Evolutionary conservation across 805 yeast species (phyloP).

Genomic region (Kurtzmaniella cleridarum): DNA sequence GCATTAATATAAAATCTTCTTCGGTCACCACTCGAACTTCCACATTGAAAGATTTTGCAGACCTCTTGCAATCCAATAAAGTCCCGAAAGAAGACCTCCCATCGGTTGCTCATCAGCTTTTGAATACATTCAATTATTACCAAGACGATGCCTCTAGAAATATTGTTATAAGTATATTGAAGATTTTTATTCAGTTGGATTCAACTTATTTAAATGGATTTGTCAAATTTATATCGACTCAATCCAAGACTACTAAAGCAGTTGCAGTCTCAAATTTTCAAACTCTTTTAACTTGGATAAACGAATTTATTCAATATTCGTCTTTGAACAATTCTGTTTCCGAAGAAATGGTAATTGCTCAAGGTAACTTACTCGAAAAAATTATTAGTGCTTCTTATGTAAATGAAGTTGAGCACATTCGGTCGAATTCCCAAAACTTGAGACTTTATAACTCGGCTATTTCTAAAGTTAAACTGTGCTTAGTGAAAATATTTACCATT

Average conservation of each 20-base stretch:
- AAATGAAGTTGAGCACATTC: slow-evolving; percentile 17
- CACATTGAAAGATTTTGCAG: slow-evolving; percentile 23
- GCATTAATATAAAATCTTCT: slow-evolving; percentile 23
- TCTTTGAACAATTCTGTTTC: slow-evolving; percentile 12
- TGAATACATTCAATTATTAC: slow-evolving; percentile 46
- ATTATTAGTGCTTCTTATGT: slow-evolving; percentile 16
- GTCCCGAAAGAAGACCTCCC: slow-evolving; percentile 14
- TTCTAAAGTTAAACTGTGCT: too few species aligned
- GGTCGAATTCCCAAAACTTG: too few species aligned
- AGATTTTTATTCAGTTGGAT: slow-evolving; percentile 25
- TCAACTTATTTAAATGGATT: slow-evolving; percentile 30
- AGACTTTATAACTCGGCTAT: too few species aligned
- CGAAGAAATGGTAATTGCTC: slow-evolving; percentile 19
- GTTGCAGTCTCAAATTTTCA: slow-evolving; percentile 54
- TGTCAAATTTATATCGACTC: slow-evolving; percentile 31
- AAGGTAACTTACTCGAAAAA: slow-evolving; percentile 33
- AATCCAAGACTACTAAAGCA: slow-evolving; percentile 22
- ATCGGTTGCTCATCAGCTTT: slow-evolving; percentile 22
- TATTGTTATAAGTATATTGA: slow-evolving; percentile 36
- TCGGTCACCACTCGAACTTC: slow-evolving; percentile 31
- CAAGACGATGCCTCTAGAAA: slow-evolving; percentile 46
- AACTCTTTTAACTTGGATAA: slow-evolving; percentile 55
- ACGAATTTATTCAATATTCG: slow-evolving; percentile 22
- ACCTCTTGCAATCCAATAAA: slow-evolving; percentile 18
- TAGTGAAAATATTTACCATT: too few species aligned